phyloP scores from a whole-genome alignment of 2,329 filamentous ascomycete species.

The Penicillium sp. region DNA sequence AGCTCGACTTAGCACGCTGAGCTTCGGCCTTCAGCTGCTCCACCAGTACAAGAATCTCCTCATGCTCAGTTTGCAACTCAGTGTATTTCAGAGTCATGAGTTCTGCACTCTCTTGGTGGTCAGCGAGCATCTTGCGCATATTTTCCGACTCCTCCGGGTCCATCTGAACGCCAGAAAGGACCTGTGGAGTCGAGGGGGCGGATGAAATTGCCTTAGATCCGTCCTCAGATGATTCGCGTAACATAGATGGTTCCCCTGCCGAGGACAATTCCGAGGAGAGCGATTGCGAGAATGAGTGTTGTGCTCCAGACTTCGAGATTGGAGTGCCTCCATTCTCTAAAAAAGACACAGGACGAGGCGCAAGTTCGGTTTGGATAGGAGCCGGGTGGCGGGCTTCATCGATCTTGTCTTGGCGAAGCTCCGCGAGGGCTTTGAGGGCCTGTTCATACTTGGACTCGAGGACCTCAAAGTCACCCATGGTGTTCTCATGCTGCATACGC shows the following conservation, averaged over 20 bases:
- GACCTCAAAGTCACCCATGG: constrained; percentile 75
- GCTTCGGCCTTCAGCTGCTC: constrained; percentile 89
- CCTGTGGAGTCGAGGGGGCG: constrained; percentile 24
- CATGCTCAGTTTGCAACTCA: constrained; percentile 80
- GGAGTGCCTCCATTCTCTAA: constrained; percentile 75
- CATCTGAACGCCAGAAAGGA: constrained; percentile 40
- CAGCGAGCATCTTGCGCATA: constrained; percentile 68
- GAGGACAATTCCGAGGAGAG: constrained; percentile 93
- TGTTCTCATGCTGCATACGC: constrained; percentile 84
- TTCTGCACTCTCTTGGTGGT: constrained; percentile 75
- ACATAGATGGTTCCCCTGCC: constrained; percentile 73
- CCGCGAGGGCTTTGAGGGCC: constrained; percentile 76
- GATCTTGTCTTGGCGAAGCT: constrained; percentile 75
- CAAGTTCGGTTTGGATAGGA: constrained; percentile 41
- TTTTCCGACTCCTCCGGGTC: constrained; percentile 68
- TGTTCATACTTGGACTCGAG: constrained; percentile 90
- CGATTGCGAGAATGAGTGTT: constrained; percentile 80
- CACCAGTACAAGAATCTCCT: constrained; percentile 78
- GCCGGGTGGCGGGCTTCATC: constrained; percentile 73
- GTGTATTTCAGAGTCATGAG: constrained; percentile 76
- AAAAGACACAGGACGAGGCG: constrained; percentile 73
- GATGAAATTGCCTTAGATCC: constrained; percentile 47
- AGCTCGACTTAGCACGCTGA: constrained; percentile 71
- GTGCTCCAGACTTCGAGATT: constrained; percentile 68
- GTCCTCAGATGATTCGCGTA: constrained; percentile 58